Evolutionary conservation across 371 early-diverging fungal species (phyloP).

Genomic region (Mortierella sp.): DNA sequence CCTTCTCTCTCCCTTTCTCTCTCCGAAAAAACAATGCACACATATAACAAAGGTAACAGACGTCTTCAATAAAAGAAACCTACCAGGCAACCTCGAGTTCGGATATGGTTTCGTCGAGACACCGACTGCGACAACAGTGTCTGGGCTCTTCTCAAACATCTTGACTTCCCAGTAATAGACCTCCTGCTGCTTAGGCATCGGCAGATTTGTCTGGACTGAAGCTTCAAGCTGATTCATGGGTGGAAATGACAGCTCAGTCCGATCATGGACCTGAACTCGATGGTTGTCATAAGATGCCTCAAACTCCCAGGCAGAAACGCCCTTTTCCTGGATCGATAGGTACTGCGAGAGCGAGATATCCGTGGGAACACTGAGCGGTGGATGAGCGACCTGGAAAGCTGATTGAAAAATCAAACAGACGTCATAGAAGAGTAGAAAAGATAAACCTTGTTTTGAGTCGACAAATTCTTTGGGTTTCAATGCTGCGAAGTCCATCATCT

Average conservation of each 20-base stretch:
- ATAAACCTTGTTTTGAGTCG: neutral
- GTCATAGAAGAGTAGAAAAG: neutral
- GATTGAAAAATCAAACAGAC: neutral
- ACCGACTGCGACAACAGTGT: slow-evolving; percentile 73
- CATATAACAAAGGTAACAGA: neutral
- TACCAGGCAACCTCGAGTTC: slow-evolving; percentile 74
- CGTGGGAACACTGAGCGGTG: slow-evolving; percentile 74
- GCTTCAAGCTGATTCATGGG: slow-evolving; percentile 68
- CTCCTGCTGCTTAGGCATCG: slow-evolving; percentile 82
- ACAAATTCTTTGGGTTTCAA: neutral
- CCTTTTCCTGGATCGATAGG: slow-evolving; percentile 83
- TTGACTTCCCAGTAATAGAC: slow-evolving; percentile 84
- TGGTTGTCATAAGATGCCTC: slow-evolving; percentile 71
- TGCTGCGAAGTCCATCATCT: too few species aligned
- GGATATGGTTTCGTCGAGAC: slow-evolving; percentile 79
- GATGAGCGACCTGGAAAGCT: slow-evolving; percentile 66
- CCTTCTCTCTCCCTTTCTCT: too few species aligned
- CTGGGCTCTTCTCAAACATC: slow-evolving; percentile 70
- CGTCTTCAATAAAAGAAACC: too few species aligned
- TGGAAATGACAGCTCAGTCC: slow-evolving; percentile 81
- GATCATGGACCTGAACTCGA: slow-evolving; percentile 73
- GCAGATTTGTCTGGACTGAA: slow-evolving; percentile 85
- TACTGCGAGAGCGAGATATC: slow-evolving; percentile 74
- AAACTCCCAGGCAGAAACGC: slow-evolving; percentile 88
- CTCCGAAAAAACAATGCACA: neutral